A percentile compares a stretch with the other conserved stretches of the same genome.
These are phyloP conservation scores for Wolfiporia cocos DNA, from an alignment of 1,284 basidiomycete genomes.

Conservation along the genomic window DNA sequence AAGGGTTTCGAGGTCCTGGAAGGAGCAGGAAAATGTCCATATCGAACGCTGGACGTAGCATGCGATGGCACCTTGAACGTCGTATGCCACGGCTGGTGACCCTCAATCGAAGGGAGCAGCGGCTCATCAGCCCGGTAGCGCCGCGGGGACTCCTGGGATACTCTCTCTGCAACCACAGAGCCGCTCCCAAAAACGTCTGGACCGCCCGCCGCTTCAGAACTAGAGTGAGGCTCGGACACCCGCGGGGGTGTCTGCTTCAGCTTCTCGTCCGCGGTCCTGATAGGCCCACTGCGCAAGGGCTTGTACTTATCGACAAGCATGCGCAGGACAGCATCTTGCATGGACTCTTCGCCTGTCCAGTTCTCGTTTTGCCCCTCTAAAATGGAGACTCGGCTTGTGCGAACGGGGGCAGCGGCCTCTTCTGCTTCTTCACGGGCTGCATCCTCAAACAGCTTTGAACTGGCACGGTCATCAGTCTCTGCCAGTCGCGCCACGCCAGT, in stretches of 20 bases:
- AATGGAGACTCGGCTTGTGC: constrained; percentile 22
- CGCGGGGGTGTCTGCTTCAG: constrained; percentile 45
- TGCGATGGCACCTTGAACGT: constrained; percentile 58
- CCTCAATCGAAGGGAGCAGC: constrained; percentile 45
- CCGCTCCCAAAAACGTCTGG: constrained; percentile 1
- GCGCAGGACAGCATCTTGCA: constrained; percentile 69
- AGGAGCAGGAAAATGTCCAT: constrained; percentile 37
- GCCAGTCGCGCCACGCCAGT: background rate
- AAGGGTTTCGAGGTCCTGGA: constrained; percentile 19
- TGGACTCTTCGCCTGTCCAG: constrained; percentile 75
- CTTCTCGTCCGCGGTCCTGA: constrained; percentile 70
- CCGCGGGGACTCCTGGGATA: background rate
- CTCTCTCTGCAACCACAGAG: background rate
- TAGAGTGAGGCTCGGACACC: constrained; percentile 14
- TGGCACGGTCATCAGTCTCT: constrained; percentile 32
- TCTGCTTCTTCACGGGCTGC: constrained; percentile 50
- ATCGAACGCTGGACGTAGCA: constrained; percentile 43
- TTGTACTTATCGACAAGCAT: constrained; percentile 88
- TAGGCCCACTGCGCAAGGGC: constrained; percentile 59
- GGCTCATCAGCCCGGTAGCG: constrained; percentile 26
- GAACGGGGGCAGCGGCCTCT: constrained; percentile 24
- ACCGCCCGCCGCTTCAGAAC: constrained; percentile 3
- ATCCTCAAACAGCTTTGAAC: constrained; percentile 68
- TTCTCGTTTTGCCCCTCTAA: constrained; percentile 45
- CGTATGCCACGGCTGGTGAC: constrained; percentile 67